Base-by-base conservation (phyloP, 768 basidiomycete species). In the Cystofilobasidium capitatum region DNA sequence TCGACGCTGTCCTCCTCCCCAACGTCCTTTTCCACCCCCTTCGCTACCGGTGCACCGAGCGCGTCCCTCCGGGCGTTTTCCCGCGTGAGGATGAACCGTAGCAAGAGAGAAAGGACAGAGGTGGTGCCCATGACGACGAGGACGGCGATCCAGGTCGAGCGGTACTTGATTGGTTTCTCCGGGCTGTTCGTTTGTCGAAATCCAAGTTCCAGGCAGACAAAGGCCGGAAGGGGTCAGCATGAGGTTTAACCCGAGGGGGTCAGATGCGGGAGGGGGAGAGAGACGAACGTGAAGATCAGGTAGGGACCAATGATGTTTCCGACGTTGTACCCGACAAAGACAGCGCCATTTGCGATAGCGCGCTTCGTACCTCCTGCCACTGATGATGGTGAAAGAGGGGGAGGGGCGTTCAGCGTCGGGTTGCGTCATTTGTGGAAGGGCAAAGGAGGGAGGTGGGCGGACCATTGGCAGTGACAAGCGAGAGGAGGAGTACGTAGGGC, bases 91-190 rank as follows among this genome's bases (percentile, higher is more conserved):
- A 71, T 31, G n/a, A 63, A 58, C 29, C 75, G 67, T 1, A 77
- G 66, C 14, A 73, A 13, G 14, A 75, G 26, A 0, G 73, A 72
- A 31, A 65, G 63, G 14, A 69, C 22, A 2, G 69, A 69, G 9
- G 75, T 71, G 68, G 72, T 71, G 10, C 60, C 70, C 77, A 78
- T 78, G 54, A 60, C 71, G 35, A 76, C 75, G 40, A 78, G 74
- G 29, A 78, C 72, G 37, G 73, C 40, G 70, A 77, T 78, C 76
- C 76, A 78, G 9, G 77, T 76, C 14, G 77, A 75, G 29, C 77
- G 73, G 67, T 77, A 78, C 59, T 78, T 75, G 72, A 76, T 72
- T 0, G 54, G 29, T 26, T 62, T 69, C 58, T 76, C 74, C 47
- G 51, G 51, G 2, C 47, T 73, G 64, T 12, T 70, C 62, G 70